These are phyloP conservation scores for Ailanthus altissimus DNA, from an alignment of 345 rosid species.

Conservation along the genomic window DNA sequence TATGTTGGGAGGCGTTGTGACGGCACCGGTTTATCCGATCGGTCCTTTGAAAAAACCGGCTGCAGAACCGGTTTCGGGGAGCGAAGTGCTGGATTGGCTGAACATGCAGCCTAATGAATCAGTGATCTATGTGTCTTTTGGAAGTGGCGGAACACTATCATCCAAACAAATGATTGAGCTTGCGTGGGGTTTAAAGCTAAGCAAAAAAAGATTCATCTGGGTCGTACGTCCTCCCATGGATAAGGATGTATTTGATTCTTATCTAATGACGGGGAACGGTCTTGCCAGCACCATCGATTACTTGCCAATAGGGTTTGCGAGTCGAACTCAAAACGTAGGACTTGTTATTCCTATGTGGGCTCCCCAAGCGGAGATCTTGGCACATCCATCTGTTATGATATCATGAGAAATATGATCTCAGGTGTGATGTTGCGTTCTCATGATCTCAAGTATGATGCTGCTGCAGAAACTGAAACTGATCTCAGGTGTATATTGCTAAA, in stretches of 20 bases:
- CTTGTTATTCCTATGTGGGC: constrained; percentile 57
- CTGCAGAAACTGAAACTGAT: too few relatives aligned
- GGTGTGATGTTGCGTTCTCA: too few relatives aligned
- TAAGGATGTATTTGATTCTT: constrained; percentile 36
- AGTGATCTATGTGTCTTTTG: constrained; percentile 47
- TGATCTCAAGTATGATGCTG: too few relatives aligned
- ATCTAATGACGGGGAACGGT: constrained; percentile 20
- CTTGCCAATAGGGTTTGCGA: constrained; percentile 21
- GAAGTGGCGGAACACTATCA: constrained; percentile 46
- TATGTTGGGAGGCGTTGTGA: constrained; percentile 25
- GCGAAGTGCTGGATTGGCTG: constrained; percentile 35
- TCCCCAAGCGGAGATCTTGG: constrained; percentile 58
- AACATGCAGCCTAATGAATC: constrained; percentile 42
- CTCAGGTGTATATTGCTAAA: too few relatives aligned
- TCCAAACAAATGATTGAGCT: constrained; percentile 40
- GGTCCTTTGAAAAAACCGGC: constrained; percentile 31
- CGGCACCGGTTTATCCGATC: constrained; percentile 36
- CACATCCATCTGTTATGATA: constrained; percentile 41
- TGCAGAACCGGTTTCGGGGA: neutral
- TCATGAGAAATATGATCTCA: too few relatives aligned
- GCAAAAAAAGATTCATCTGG: constrained; percentile 40
- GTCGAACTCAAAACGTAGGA: constrained; percentile 42
- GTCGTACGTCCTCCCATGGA: constrained; percentile 42
- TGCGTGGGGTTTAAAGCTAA: constrained; percentile 47
- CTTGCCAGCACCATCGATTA: neutral